Evolutionary conservation across 768 basidiomycete genomes (phyloP), one percentile per base, ranked within the genome.

Genomic region (Hericium rajendrae): DNA sequence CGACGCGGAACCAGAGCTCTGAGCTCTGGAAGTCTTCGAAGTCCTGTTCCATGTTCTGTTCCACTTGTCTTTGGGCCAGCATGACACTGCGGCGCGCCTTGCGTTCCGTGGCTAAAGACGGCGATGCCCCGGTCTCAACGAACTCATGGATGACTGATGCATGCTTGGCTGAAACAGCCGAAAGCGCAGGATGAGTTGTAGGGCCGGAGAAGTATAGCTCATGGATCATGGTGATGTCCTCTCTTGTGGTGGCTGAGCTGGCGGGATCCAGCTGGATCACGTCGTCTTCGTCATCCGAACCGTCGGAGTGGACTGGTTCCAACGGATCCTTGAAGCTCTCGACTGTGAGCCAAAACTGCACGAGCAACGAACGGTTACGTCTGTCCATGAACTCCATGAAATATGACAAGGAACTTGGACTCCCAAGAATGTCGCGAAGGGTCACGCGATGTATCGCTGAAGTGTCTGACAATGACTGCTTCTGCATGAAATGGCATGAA

Each of bases 351-450:
- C 95, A 98, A 71, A 97, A 99, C 61, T 98, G 95, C 3, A 97
- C 91, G 10, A 92, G 82, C 12, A 91, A 66, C 12, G 94, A 89
- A 32, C 88, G 83, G 59, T 84, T 79, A 8, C 88, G 82, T 13
- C 97, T 82, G 63, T 98, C 97, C 91, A 97, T 94, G 65, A 91
- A 97, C 73, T 99, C 97, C 86, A 97, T 94, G 73, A 95, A 91
- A 68, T 97, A 95, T 2, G 91, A 92, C 2, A 98, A 78, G 0
- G 93, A 92, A 39, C 84, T 87, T 0, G 95, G 94, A 63, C 92
- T 94, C 22, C 85, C 75, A 3, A 99, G 81, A 53, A 98, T 79
- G 54, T 92, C 88, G 40, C 89, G 81, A 4, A 95, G 76, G 0
- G 80, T 75, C 22, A 89, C 71, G 11, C 79, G 73, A 4, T 80